Evolutionary conservation across 495 filamentous ascomycete genomes (phyloP).

Genomic region (Neurospora sp.): DNA sequence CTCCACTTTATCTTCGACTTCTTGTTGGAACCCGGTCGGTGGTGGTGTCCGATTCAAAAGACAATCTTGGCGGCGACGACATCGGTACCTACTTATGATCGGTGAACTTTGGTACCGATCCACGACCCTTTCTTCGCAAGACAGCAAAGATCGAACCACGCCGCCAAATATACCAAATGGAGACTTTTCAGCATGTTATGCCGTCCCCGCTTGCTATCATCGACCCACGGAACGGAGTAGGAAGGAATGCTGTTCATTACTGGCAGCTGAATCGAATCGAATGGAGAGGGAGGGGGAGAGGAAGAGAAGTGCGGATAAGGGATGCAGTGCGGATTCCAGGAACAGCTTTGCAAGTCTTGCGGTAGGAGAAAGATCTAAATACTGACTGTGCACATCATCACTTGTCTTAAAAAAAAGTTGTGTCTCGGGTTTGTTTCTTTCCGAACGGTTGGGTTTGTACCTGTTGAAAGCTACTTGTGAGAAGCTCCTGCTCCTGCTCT

Average conservation of each 20-base stretch:
- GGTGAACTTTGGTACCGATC: neutral
- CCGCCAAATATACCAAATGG: neutral
- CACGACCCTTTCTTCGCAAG: neutral
- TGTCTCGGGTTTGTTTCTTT: neutral
- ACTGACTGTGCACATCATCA: neutral
- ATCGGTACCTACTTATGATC: neutral
- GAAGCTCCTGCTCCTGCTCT: neutral
- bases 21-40: neutral
- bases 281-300: neutral
- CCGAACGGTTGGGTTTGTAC: neutral
- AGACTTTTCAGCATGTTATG: neutral
- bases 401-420: neutral
- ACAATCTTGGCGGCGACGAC: neutral
- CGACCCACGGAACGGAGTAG: neutral
- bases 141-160: neutral
- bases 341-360: neutral
- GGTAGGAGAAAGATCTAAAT: neutral
- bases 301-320: neutral
- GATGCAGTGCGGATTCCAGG: neutral
- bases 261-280: neutral
- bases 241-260: neutral
- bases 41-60: neutral
- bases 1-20: neutral
- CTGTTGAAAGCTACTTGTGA: neutral
- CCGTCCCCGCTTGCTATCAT: neutral